Evolutionary conservation across 2,329 filamentous ascomycete species (phyloP).

Genomic region (Penicillium brevicompactum): DNA sequence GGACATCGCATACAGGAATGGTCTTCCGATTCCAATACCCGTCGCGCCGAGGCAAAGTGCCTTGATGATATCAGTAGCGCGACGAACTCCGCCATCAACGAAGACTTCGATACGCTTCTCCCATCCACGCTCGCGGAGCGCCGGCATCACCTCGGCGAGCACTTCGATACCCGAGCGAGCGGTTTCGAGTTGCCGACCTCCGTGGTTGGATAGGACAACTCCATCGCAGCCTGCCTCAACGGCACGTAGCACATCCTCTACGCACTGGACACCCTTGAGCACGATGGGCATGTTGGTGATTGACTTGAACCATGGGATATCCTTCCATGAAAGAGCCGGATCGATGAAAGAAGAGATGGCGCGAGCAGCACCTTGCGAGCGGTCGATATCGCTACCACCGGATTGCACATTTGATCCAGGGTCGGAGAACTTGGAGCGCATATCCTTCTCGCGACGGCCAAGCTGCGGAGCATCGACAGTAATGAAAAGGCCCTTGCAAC

Average conservation of each 20-base stretch:
- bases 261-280: constrained; percentile 93
- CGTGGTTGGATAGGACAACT: constrained; percentile 94
- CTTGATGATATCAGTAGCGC: constrained; percentile 93
- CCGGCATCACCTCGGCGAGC: constrained; percentile 89
- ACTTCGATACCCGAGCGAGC: constrained; percentile 87
- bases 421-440: constrained; percentile 90
- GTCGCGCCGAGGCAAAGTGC: constrained; percentile 88
- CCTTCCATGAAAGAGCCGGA: constrained; percentile 87
- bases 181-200: constrained; percentile 90
- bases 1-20: constrained; percentile 95
- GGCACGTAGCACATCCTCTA: constrained; percentile 91
- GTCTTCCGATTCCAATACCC: constrained; percentile 90
- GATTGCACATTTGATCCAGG: constrained; percentile 79
- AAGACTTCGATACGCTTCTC: constrained; percentile 82
- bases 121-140: constrained; percentile 72
- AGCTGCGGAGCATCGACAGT: constrained; percentile 97
- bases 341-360: constrained; percentile 98
- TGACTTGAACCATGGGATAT: constrained; percentile 87
- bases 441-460: constrained; percentile 93
- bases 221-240: constrained; percentile 79
- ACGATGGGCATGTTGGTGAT: constrained; percentile 95
- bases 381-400: constrained; percentile 71
- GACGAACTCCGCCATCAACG: constrained; percentile 85
- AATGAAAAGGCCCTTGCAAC: constrained; percentile 96
- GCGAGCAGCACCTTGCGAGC: constrained; percentile 85